phyloP scores from a whole-genome alignment of 371 early-diverging fungal genomes.

The Sporodiniella umbellata region DNA sequence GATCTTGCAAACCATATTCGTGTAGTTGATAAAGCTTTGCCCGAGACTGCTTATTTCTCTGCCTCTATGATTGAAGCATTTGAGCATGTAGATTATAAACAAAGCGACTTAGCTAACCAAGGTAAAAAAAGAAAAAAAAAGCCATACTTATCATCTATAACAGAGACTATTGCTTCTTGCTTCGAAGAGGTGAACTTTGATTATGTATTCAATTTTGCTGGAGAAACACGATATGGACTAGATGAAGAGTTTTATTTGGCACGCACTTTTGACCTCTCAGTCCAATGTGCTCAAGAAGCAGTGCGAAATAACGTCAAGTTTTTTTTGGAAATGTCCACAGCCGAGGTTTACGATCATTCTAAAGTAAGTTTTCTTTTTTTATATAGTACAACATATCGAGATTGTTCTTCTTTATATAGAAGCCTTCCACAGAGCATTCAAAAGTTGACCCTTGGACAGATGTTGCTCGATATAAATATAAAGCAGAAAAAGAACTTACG shows the following conservation, averaged over 20 bases:
- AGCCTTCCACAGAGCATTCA: constrained; percentile 65
- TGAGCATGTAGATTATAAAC: constrained; percentile 73
- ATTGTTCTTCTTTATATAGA: constrained; percentile 33
- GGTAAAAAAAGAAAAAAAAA: constrained; percentile 43
- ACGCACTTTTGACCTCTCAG: constrained; percentile 71
- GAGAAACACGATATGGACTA: constrained; percentile 90
- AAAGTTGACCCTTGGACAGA: constrained; percentile 84
- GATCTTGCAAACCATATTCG: constrained; percentile 65
- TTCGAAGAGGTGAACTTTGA: constrained; percentile 78
- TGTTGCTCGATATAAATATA: constrained; percentile 72
- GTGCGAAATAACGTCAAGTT: constrained; percentile 68
- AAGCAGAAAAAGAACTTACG: constrained; percentile 77
- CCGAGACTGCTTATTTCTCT: constrained; percentile 82
- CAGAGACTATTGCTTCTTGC: constrained; percentile 70
- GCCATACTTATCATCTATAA: background rate
- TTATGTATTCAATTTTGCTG: constrained; percentile 88
- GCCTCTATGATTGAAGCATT: constrained; percentile 65
- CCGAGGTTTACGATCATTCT: constrained; percentile 81
- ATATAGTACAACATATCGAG: background rate
- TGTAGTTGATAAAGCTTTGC: constrained; percentile 89
- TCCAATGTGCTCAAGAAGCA: constrained; percentile 79
- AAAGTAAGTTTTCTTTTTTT: constrained; percentile 46
- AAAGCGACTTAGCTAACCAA: constrained; percentile 76
- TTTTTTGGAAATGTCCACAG: constrained; percentile 84
- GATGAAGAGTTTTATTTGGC: constrained; percentile 84